Conservation (phyloP, 2,329 filamentous ascomycete genomes). For the Cladosporium sp. region DNA sequence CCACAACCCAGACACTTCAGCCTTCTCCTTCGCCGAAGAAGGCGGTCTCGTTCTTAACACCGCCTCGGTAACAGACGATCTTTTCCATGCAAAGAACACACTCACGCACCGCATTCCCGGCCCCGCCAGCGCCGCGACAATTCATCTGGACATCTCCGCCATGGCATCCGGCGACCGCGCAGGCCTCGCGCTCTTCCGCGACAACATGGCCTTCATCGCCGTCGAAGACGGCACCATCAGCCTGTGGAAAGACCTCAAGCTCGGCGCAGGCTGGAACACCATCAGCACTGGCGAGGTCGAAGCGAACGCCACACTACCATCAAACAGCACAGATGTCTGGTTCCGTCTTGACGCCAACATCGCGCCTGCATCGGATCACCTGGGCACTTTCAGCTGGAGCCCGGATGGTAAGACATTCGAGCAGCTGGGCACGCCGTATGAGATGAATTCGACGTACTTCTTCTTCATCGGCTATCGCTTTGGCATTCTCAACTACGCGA, state of each 20-base stretch:
- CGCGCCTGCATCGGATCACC: slow-evolving; percentile 36
- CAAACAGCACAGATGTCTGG: slow-evolving; percentile 34
- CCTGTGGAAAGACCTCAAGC: slow-evolving; percentile 44
- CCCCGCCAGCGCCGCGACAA: slow-evolving; percentile 50
- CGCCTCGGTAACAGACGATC: slow-evolving; percentile 55
- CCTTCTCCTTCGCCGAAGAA: slow-evolving; percentile 41
- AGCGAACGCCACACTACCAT: slow-evolving; percentile 27
- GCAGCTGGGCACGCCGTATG: slow-evolving; percentile 37
- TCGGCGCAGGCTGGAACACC: slow-evolving; percentile 38
- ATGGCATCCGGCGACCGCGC: slow-evolving; percentile 57
- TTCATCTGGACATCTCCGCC: slow-evolving; percentile 51
- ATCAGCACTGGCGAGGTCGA: slow-evolving; percentile 37
- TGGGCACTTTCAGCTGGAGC: slow-evolving; percentile 42
- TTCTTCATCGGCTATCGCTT: slow-evolving; percentile 45
- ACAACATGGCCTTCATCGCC: slow-evolving; percentile 57
- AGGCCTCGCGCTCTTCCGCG: slow-evolving; percentile 57
- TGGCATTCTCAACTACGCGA: slow-evolving; percentile 44
- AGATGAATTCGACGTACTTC: slow-evolving; percentile 41
- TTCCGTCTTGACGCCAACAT: slow-evolving; percentile 41
- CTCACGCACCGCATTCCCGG: slow-evolving; percentile 47
- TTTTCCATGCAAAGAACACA: slow-evolving; percentile 48
- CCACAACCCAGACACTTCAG: slow-evolving; percentile 58
- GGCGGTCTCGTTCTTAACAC: slow-evolving; percentile 52
- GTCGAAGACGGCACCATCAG: slow-evolving; percentile 45
- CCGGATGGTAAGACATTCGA: slow-evolving; percentile 39